Evolutionary conservation across 768 basidiomycete species (phyloP).

Genomic region (Mycena capillaripes): DNA sequence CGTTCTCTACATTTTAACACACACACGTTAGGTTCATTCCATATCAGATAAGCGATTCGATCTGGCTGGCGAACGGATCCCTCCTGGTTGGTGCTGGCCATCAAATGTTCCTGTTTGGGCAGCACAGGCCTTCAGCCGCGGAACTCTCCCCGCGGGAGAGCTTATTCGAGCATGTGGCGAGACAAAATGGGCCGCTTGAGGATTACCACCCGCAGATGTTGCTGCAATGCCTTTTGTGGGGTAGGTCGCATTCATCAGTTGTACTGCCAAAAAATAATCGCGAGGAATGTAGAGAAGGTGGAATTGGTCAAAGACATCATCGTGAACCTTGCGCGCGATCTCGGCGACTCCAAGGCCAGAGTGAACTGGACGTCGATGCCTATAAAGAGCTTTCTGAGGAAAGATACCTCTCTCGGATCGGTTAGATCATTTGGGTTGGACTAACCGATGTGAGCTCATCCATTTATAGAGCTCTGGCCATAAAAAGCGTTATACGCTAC

Average conservation of each 20-base stretch:
- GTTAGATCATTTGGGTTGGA: not conserved
- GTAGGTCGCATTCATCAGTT: constrained; percentile 57
- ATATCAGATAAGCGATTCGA: constrained; percentile 87
- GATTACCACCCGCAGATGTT: constrained; percentile 97
- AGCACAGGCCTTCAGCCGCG: constrained; percentile 44
- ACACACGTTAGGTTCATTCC: constrained; percentile 71
- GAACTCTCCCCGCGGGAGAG: constrained; percentile 52
- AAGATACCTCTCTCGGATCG: constrained; percentile 38
- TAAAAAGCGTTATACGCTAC: constrained; percentile 60
- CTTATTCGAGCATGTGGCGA: constrained; percentile 86
- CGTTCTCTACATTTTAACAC: not conserved
- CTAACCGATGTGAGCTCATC: not conserved
- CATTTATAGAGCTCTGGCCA: constrained; percentile 30
- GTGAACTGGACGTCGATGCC: constrained; percentile 65
- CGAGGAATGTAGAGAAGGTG: constrained; percentile 75
- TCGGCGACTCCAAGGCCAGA: constrained; percentile 44
- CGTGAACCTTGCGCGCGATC: constrained; percentile 68
- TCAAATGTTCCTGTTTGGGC: constrained; percentile 86
- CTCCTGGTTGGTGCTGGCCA: constrained; percentile 87
- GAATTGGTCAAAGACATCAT: constrained; percentile 90
- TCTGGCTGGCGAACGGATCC: constrained; percentile 90
- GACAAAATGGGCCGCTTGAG: constrained; percentile 86
- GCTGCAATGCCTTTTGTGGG: constrained; percentile 93
- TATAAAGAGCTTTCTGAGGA: constrained; percentile 68
- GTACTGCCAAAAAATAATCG: not conserved